Base-by-base conservation (phyloP, 2,329 filamentous ascomycete genomes). In the Ampelomyces quisqualis region DNA sequence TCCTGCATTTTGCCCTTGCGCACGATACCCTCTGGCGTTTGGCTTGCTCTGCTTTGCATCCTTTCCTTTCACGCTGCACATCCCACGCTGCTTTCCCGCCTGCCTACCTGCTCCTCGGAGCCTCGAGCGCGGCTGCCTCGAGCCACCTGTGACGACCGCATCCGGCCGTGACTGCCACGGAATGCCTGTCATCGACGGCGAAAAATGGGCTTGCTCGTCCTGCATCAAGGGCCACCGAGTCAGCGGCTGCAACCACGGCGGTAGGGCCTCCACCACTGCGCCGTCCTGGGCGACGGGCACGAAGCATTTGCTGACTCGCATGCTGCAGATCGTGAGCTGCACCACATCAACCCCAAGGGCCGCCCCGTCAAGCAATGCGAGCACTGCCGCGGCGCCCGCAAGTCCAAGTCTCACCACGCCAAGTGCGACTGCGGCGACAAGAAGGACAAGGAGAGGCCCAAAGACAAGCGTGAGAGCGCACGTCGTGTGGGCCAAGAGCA, bases 401-500 rank as follows among this genome's bases (percentile, higher is more conserved):
- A 97, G 79, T 91, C 89, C 70, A 88, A 93, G 61, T 85, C 90
- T 44, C 88, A 91, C 53, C 93, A 97, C 72, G 82, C 93, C 65
- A 95, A 93, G 72, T 98, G 93, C 74, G 90, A 97, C 72, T 98
- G 93, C 71, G 90, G 89, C 68, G 88, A 95, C 72, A 96, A 95
- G 78, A 82, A 84, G 49, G 85, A 86, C 75, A 74, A 73, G 58
- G 60, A 71, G 45, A 73, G 73, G 60, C 58, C 64, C 43, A 75
- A 75, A 56, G 73, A 73, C 58, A 75, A 67, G 63, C 61, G 65
- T 65, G 62, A 66, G 60, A 49, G 36, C 39, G 61, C 62, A 40
- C 63, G 64, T 62, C 51, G 65, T 64, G 45, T 38, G 45, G 47
- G 47, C n/a, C n/a, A n/a, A n/a, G n/a, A n/a, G n/a, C n/a, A n/a